Percentiles rank a stretch among this genome's conserved stretches.
These are phyloP conservation scores for Mucor indicus DNA, from an alignment of 371 early-diverging fungal species.

Conservation along the genomic window DNA sequence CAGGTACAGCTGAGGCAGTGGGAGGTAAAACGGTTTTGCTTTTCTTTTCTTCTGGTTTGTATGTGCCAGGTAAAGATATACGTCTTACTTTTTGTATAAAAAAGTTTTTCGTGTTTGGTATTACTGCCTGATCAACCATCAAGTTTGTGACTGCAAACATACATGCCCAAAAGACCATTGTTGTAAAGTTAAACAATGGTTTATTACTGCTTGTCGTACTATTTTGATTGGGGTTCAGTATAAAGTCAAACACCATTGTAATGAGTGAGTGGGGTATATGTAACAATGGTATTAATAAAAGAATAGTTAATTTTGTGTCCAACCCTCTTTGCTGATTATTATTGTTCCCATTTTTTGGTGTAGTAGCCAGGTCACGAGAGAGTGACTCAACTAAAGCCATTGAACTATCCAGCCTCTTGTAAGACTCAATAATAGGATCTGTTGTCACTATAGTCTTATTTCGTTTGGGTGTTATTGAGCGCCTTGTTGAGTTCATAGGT, in stretches of 20 bases:
- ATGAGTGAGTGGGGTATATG: constrained; percentile 40
- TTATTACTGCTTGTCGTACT: background rate
- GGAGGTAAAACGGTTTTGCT: background rate
- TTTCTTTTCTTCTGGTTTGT: constrained; percentile 2
- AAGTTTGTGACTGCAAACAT: constrained; percentile 34
- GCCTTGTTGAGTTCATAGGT: constrained; percentile 4
- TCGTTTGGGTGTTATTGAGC: constrained; percentile 2
- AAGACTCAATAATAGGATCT: constrained; percentile 37
- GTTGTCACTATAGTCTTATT: background rate
- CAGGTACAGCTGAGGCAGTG: background rate
- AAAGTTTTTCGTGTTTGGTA: constrained; percentile 3
- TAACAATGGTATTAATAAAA: constrained; percentile 31
- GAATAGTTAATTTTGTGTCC: constrained; percentile 14
- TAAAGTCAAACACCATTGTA: constrained; percentile 31
- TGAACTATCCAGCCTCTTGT: constrained; percentile 36
- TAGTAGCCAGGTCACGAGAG: constrained; percentile 38
- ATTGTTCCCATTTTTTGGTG: background rate
- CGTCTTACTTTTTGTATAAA: constrained; percentile 1
- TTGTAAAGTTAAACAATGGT: constrained; percentile 13
- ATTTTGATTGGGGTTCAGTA: background rate
- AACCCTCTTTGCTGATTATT: background rate
- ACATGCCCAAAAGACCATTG: constrained; percentile 37
- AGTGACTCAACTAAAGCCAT: constrained; percentile 47
- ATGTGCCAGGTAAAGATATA: constrained; percentile 25
- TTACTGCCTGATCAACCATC: constrained; percentile 23